Conservation (phyloP, 78 protist genomes). For the Goniomonas avonlea region DNA sequence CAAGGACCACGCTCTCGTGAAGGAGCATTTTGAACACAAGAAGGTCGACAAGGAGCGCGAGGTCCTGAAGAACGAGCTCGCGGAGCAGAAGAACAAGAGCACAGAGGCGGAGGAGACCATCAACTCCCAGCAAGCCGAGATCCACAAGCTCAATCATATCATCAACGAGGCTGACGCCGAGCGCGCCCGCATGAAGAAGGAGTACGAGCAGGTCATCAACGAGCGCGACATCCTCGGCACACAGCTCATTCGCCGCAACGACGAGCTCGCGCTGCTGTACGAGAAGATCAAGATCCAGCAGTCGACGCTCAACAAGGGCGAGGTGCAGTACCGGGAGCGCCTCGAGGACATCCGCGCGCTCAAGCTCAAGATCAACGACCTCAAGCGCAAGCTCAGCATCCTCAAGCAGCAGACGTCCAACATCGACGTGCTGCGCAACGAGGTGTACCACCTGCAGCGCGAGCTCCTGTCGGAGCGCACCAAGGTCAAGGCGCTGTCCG, state of each 20-base stretch:
- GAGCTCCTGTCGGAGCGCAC: slow-evolving; percentile 72
- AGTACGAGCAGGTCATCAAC: slow-evolving; percentile 49
- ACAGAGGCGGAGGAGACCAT: background rate
- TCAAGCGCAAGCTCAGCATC: slow-evolving; percentile 35
- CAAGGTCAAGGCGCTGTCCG: slow-evolving; percentile 64
- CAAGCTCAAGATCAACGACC: slow-evolving; percentile 42
- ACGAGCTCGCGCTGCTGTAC: slow-evolving; percentile 80
- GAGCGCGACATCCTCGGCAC: slow-evolving; percentile 80
- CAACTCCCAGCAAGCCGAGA: slow-evolving; percentile 41
- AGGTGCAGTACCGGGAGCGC: slow-evolving; percentile 52
- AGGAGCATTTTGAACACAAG: slow-evolving; percentile 41
- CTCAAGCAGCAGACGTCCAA: slow-evolving; percentile 3
- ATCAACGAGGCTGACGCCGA: slow-evolving; percentile 66
- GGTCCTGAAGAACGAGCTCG: slow-evolving; percentile 10
- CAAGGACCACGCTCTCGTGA: slow-evolving; percentile 21
- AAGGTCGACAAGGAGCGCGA: slow-evolving; percentile 41
- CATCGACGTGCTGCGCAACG: slow-evolving; percentile 42
- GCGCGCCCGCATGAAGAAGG: slow-evolving; percentile 55
- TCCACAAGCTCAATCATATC: slow-evolving; percentile 50
- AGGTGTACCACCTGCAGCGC: slow-evolving; percentile 59
- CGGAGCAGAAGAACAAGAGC: background rate
- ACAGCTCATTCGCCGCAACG: slow-evolving; percentile 84
- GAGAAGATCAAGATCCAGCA: slow-evolving; percentile 81
- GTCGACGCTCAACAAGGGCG: slow-evolving; percentile 74
- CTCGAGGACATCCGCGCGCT: slow-evolving; percentile 64